Evolutionary conservation across 345 rosid species (phyloP).

Genomic region (Eucalyptus erythrocorys): DNA sequence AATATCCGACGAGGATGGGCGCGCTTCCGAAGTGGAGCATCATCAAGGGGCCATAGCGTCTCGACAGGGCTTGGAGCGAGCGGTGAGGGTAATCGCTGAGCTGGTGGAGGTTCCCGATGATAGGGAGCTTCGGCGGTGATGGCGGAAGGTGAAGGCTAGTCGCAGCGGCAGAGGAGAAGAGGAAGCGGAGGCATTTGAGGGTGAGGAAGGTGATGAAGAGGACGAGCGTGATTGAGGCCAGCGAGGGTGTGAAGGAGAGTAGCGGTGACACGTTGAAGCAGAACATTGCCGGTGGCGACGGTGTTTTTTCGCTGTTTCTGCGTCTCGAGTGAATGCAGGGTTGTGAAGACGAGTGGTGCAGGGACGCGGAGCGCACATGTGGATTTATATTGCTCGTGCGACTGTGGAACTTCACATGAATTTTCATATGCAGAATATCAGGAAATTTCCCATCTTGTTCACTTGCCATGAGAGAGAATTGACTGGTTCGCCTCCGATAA

Average conservation of each 20-base stretch:
- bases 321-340: neutral
- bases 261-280: neutral
- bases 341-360: neutral
- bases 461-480: neutral
- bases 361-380: neutral
- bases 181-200: neutral
- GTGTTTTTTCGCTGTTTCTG: neutral
- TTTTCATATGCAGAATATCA: neutral
- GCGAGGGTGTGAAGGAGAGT: neutral
- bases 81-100: conserved; percentile 36
- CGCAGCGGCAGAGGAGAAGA: neutral
- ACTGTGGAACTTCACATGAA: neutral
- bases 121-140: conserved; percentile 37
- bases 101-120: conserved; percentile 54
- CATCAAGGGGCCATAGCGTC: conserved; percentile 47
- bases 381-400: neutral
- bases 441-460: neutral
- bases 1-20: conserved; percentile 37
- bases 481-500: neutral
- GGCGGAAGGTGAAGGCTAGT: conserved; percentile 6
- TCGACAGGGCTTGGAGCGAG: conserved; percentile 20
- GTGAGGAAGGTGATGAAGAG: neutral
- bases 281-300: neutral
- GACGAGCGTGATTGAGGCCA: neutral
- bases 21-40: conserved; percentile 32